Base-by-base conservation (phyloP, 2,329 filamentous ascomycete species). In the Orbilia ellipsospora region DNA sequence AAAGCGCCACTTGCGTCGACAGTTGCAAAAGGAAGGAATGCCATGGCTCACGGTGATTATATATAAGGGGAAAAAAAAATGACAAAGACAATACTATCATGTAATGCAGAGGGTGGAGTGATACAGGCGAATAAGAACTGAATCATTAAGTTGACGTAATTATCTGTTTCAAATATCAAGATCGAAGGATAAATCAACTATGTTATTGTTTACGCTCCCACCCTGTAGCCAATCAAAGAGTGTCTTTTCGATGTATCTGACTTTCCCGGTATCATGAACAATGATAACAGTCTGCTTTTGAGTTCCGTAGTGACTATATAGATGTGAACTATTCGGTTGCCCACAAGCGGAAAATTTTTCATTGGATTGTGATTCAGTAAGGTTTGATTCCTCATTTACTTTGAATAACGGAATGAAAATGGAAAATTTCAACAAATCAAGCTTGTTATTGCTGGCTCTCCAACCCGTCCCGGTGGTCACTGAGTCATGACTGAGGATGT, bases 391-490 rank as follows among this genome's bases (percentile, higher is more conserved):
- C 23, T 44, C 52, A 44, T 23, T 28, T 10, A 51, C 59, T 15
- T 68, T 87, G n/a, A 90, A 85, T 0, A 84, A 81, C 0, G 87
- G 88, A 59, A 90, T 85, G 77, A 89, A 90, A 62, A 90, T 86
- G 13, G 86, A 88, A 42, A 88, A 82, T 78, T 87, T 86, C 55
- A 90, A 83, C 52, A 85, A 81, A 44, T 82, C 82, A 78, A 89
- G 84, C 73, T 85, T 85, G n/a, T 88, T 84, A 42, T 87, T 83
- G 40, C 88, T 84, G n/a, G 83, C 84, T 72, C 84, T 57, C 18
- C 78, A 79, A 10, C 79, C 75, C 10, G 42, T 15, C 16, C 69
- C 54, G 6, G 79, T 77, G 0, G 86, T 88, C 44, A 90, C 83
- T 0, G 86, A 88, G 79, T 90, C 85, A 16, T 83, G 83, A 78